Evolutionary conservation across 257 asterid genomes (phyloP), one percentile per base, ranked within the genome.

Genomic region (Oldenlandia corymbosa): DNA sequence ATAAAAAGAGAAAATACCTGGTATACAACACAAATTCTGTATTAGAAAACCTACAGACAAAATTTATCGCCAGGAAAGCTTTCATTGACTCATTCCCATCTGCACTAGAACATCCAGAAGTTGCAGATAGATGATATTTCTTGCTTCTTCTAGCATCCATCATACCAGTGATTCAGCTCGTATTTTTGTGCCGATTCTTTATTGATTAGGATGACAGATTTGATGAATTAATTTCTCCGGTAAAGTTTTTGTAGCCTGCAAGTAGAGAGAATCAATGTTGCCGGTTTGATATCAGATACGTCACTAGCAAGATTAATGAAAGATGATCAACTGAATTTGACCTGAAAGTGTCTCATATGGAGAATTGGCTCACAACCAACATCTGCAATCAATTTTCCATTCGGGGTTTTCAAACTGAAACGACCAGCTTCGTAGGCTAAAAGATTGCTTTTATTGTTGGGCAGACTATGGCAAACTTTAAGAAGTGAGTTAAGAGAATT

Each of bases 341-440:
- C 98, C 97, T 92, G 97, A 68, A 92, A 92, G 56, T 92, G 88
- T 75, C 99, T 80, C 99, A 92, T 92, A 59, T 92, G 96, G 41
- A 92, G 83, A 59, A 92, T 90, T 11, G 97, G 97, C 83, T 92
- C 97, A 58, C 99, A 89, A 45, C 99, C 99, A 56, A 92, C 95
- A 65, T 89, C 99, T 20, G 99, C 97, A 24, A 89, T 85, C 52
- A 76, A 78, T 37, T 87, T 89, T 10, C 99, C 99, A 0, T 77
- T 87, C 12, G 97, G 94, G 23, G 97, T 92, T 71, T 60, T 82
- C 79, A 84, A 60, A 66, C 95, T 81, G 82, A 92, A 89, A 12
- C 95, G 84, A 1, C 71, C 90, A 5, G 97, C 99, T 75, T 92
- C 97, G 36, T 87, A 92, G 2, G 88, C 84, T 21, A 81, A 67